Base-by-base conservation (phyloP, 2,329 filamentous ascomycete species). In the Thielaviopsis punctulata region DNA sequence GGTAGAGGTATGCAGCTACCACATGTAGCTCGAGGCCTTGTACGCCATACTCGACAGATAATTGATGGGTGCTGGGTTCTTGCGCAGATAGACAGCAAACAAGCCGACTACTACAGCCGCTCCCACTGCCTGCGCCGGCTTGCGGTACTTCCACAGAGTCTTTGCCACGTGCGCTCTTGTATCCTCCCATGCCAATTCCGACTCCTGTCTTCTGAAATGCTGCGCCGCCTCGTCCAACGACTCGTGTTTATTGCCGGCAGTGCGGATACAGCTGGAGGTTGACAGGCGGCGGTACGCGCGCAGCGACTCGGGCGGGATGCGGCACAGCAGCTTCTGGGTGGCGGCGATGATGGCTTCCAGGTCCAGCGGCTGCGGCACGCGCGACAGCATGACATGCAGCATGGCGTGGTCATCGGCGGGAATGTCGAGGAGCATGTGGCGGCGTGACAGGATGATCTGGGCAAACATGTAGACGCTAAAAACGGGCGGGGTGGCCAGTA, bases 401-500 rank as follows among this genome's bases (percentile, higher is more conserved):
- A 98, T 93, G 61, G 96, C 90, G 6, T 86, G 83, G 63, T 95
- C 88, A 58, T 93, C 84, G 19, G 73, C 66, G 1, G 82, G 78
- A n/a, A 87, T 84, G 49, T 86, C 83, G 57, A 96, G 76, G n/a
- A 98, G 75, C 65, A 95, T 88, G 30, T 79, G 76, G 53, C 84
- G 82, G 36, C 90, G 82, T 45, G 81, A 79, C 30, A 94, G 72
- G 43, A 95, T 80, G 56, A 95, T 89, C 62, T 86, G 84, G 1
- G 88, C 87, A 66, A 95, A 96, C 52, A 96, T 74, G 65, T 98
- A 98, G 50, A 96, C 76, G 18, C 82, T 82, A 61, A 95, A 87
- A 39, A 85, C 83, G n/a, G 89, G 86, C 64, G 93, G 86, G 48
- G 78, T 79, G 2, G 90, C 86, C 4, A 98, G 73, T 47, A 98